Evolutionary conservation across 345 rosid genomes (phyloP).

Genomic region (Brassica nigra): DNA sequence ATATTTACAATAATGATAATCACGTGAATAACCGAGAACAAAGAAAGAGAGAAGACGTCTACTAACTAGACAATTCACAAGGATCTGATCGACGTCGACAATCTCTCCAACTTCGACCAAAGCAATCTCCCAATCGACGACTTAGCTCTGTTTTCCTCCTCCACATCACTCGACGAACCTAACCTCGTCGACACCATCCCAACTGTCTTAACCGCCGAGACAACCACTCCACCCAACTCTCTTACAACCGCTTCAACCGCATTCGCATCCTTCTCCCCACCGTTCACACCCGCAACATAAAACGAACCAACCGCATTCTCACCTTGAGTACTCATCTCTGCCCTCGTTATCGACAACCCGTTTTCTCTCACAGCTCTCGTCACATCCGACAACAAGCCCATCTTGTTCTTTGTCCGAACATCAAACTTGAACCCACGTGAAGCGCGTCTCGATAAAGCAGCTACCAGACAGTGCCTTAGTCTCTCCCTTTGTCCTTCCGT

Average conservation of each 20-base stretch:
- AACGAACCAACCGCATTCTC: constrained; percentile 71
- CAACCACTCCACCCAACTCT: constrained; percentile 64
- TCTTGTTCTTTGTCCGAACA: constrained; percentile 52
- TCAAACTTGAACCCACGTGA: constrained; percentile 73
- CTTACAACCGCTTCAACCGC: constrained; percentile 54
- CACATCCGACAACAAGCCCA: constrained; percentile 66
- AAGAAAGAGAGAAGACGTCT: background rate
- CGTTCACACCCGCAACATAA: constrained; percentile 66
- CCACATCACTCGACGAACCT: constrained; percentile 35
- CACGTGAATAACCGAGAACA: background rate
- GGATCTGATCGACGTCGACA: constrained; percentile 56
- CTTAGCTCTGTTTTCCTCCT: constrained; percentile 44
- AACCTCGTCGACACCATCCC: constrained; percentile 27
- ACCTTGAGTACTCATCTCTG: constrained; percentile 58
- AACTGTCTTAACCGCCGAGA: constrained; percentile 48
- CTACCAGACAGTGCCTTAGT: constrained; percentile 66
- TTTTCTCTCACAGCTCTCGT: constrained; percentile 69
- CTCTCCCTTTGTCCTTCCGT: constrained; percentile 56
- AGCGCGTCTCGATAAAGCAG: constrained; percentile 72
- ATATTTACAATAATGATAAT: background rate
- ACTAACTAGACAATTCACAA: constrained; percentile 8
- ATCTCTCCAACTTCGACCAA: constrained; percentile 73
- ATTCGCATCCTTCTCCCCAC: constrained; percentile 46
- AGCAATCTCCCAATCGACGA: constrained; percentile 62
- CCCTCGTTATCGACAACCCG: constrained; percentile 68